Conservation (phyloP, 73 alveolate species). For the Blepharisma japonicum region DNA sequence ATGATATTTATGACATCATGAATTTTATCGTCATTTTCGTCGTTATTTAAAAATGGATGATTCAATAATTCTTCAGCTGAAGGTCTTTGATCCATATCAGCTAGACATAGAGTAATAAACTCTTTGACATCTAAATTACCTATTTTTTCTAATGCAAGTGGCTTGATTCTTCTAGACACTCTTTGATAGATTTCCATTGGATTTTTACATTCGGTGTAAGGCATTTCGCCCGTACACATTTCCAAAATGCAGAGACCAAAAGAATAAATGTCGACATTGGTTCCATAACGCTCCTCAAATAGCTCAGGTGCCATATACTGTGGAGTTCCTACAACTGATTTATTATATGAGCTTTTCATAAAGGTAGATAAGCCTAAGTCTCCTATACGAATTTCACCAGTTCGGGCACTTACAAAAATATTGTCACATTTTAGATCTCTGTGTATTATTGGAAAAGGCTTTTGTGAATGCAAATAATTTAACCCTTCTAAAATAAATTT, state of each 20-base stretch:
- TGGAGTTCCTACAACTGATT: slow-evolving; percentile 94
- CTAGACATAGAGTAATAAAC: slow-evolving; percentile 72
- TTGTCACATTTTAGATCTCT: slow-evolving; percentile 95
- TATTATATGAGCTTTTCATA: slow-evolving; percentile 1
- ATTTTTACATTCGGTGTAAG: slow-evolving; percentile 93
- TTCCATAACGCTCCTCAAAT: slow-evolving; percentile 90
- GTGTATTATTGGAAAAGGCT: slow-evolving; percentile 84
- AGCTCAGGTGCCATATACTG: slow-evolving; percentile 99
- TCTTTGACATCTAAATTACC: slow-evolving; percentile 73
- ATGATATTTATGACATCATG: not conserved
- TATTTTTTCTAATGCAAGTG: slow-evolving; percentile 71
- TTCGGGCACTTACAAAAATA: slow-evolving; percentile 88
- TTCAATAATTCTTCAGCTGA: slow-evolving; percentile 75
- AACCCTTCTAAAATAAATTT: slow-evolving; percentile 89
- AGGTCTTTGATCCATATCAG: slow-evolving; percentile 72
- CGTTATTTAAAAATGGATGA: slow-evolving; percentile 56
- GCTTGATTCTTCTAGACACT: slow-evolving; percentile 72
- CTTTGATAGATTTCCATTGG: slow-evolving; percentile 84
- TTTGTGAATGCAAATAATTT: slow-evolving; percentile 75
- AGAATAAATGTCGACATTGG: slow-evolving; percentile 96
- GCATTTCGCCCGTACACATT: slow-evolving; percentile 91
- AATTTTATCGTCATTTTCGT: slow-evolving; percentile 61
- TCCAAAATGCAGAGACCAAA: slow-evolving; percentile 97
- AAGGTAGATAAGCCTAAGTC: slow-evolving; percentile 92
- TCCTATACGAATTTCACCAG: slow-evolving; percentile 96